Evolutionary conservation across 495 filamentous ascomycete species (phyloP), one percentile per base, ranked within the genome.

Genomic region (Penicillium roqueforti): DNA sequence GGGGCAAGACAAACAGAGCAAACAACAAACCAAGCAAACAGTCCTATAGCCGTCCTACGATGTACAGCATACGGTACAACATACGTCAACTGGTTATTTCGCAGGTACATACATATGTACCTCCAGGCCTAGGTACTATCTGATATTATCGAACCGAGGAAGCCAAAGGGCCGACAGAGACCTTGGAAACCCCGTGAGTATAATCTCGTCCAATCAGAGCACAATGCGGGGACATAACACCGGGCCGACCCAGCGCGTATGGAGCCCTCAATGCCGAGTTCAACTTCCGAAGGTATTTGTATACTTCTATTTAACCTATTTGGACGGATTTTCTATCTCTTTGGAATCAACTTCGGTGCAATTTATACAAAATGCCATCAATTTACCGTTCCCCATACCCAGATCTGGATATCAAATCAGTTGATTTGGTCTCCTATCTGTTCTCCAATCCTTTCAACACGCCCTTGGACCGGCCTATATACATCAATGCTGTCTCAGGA

Each of bases 351-450:
- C 8, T 7, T n/a, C 23, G 16, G 23, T n/a, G 7, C 14, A 16
- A 25, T 23, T 42, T 0, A 26, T 22, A 14, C 31, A 39, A 51
- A 19, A 70, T 68, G 68, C 44, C 67, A 31, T 65, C 58, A 20
- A 38, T 59, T 20, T 60, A 66, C n/a, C 54, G 51, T 9, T 70
- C 66, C 7, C 53, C 60, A 18, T 69, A 60, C 23, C 64, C 59
- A 14, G 62, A 66, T 47, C 32, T 71, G 38, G 34, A 63, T 18
- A 59, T 69, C 40, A 52, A 65, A 20, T 54, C 65, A 2, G 41
- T 62, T 9, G 89, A 91, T 68, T 43, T 92, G 19, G 87, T 82
- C 77, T 75, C 75, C 0, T 83, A 91, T 44, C 57, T 96, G 3
- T 90, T 95, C 69, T 87, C 67, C 16, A 63, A 56, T 23, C 52